Evolutionary conservation across 208 protist species (phyloP), one percentile per base, ranked within the genome.

Genomic region (Crithidia thermophila): DNA sequence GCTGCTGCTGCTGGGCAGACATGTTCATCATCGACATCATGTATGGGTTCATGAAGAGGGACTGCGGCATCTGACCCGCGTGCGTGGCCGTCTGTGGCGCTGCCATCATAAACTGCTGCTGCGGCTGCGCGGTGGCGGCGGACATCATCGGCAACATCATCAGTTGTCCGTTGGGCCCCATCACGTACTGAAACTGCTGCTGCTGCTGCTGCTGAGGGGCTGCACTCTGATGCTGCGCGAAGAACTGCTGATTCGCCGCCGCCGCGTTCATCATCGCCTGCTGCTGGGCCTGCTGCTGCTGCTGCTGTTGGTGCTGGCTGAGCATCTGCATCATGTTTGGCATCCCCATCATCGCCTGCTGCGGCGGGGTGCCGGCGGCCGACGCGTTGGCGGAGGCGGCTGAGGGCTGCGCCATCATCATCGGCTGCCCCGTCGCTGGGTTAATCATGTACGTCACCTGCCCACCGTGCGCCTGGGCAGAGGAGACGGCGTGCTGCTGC

Each of bases 181-280:
- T 62, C 59, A 78, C 57, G 63, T 81, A 84, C 23, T 79, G 77
- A 28, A 57, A 71, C 34, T 72, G 64, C 51, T 78, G 75, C n/a
- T 57, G 74, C 53, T 79, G 75, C 40, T 67, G 62, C 33, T 69
- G 73, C 40, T 21, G 60, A 6, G 66, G 72, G 16, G 58, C 33
- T n/a, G 67, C 45, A n/a, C 34, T 31, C 13, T 45, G 60, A 43
- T 79, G 74, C 43, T 64, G 49, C 42, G 75, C 59, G 45, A 61
- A 59, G 55, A 50, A 73, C 37, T 67, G 45, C 52, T n/a, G n/a
- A n/a, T n/a, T n/a, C n/a, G 49, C 42, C 6, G 49, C n/a, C 7
- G 79, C 50, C 0, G 67, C 60, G 20, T 18, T 65, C 59, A 65
- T 60, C 60, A 65, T 52, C 47, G 65, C 57, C 58, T 69, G 66